These are phyloP conservation scores for Trichoderma pleuroti DNA, from an alignment of 2,329 filamentous ascomycete genomes.

Conservation along the genomic window DNA sequence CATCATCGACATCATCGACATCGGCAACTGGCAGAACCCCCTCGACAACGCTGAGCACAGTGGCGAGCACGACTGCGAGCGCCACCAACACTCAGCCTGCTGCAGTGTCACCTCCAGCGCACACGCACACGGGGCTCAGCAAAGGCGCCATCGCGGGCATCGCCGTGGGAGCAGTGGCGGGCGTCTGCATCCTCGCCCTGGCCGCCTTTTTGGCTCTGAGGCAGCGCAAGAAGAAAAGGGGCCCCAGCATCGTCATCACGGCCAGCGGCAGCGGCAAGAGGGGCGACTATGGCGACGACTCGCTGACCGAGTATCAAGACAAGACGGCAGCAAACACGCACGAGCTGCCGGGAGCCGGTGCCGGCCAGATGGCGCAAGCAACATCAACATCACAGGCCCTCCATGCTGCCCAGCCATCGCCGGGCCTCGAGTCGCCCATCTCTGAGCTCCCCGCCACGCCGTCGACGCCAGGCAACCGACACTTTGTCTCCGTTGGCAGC, in stretches of 20 bases:
- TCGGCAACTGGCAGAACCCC: neutral
- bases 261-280: neutral
- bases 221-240: neutral
- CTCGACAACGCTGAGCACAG: neutral
- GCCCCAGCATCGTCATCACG: neutral
- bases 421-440: neutral
- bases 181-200: neutral
- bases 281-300: neutral
- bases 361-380: neutral
- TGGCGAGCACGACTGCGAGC: neutral
- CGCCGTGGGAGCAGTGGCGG: neutral
- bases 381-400: neutral
- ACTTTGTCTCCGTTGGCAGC: conserved; percentile 1
- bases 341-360: neutral
- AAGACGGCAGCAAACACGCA: neutral
- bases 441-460: conserved; percentile 14
- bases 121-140: neutral
- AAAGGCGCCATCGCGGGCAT: conserved; percentile 15
- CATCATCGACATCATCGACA: neutral
- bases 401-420: neutral
- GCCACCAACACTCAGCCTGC: neutral
- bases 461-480: neutral
- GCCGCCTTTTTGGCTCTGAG: neutral
- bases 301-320: neutral
- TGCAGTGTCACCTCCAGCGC: neutral